These are phyloP conservation scores for Aspergillus quadricinctus DNA, from an alignment of 2,329 filamentous ascomycete genomes.

Conservation along the genomic window DNA sequence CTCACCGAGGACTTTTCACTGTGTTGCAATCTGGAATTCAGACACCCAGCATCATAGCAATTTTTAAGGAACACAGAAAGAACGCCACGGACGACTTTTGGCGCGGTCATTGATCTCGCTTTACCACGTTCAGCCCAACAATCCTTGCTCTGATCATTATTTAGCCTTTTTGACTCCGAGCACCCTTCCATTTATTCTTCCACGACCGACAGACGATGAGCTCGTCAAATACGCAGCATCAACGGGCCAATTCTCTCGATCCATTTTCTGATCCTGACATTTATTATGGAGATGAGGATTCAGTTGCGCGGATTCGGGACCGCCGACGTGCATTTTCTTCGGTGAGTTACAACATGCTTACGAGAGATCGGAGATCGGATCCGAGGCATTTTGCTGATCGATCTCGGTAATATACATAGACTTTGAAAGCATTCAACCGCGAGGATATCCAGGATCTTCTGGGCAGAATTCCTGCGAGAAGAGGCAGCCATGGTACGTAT, in stretches of 20 bases:
- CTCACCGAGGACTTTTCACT: not conserved
- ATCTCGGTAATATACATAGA: constrained; percentile 20
- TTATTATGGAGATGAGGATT: constrained; percentile 55
- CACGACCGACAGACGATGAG: constrained; percentile 29
- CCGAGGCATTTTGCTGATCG: constrained; percentile 10
- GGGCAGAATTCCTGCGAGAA: constrained; percentile 31
- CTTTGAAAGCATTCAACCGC: constrained; percentile 33
- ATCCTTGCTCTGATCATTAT: constrained; percentile 5
- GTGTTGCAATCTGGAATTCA: not conserved
- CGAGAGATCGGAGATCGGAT: constrained; percentile 12
- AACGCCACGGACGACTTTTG: constrained; percentile 4
- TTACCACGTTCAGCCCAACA: constrained; percentile 2
- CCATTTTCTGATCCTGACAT: constrained; percentile 55
- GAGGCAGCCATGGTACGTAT: constrained; percentile 44
- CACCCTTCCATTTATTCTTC: not conserved
- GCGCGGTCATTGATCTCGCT: constrained; percentile 5
- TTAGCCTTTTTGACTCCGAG: constrained; percentile 1
- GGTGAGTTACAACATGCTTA: constrained; percentile 37
- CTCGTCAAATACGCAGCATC: constrained; percentile 37
- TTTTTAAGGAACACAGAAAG: not conserved
- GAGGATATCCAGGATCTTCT: constrained; percentile 33
- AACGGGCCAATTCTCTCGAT: constrained; percentile 45
- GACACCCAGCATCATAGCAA: not conserved
- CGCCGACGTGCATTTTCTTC: constrained; percentile 53
- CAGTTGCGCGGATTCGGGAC: constrained; percentile 42